Conservation (phyloP, 108 stramenopile genomes). For the Nitzschia palea region DNA sequence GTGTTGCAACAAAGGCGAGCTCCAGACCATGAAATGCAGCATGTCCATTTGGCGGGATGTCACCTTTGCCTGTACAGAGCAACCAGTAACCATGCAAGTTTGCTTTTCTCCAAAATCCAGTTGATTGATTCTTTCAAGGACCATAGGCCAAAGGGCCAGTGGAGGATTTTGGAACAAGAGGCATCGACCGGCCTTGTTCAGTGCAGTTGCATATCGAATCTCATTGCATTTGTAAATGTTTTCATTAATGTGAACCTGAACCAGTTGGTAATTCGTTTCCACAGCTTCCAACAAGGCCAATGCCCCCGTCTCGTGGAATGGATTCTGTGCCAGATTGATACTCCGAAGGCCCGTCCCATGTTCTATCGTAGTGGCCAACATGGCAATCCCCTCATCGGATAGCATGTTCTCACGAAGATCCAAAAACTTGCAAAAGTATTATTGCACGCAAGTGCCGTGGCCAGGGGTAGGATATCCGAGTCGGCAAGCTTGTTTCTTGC, state of each 20-base stretch:
- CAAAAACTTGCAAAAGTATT: background rate
- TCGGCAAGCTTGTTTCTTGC: constrained; percentile 19
- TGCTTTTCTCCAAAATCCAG: background rate
- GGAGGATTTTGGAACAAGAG: constrained; percentile 7
- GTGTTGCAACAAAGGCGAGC: background rate
- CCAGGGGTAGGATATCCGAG: background rate
- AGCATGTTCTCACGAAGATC: constrained; percentile 18
- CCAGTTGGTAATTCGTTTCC: constrained; percentile 1
- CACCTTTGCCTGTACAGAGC: background rate
- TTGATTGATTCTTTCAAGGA: background rate
- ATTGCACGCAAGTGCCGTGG: constrained; percentile 1
- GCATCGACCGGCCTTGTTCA: constrained; percentile 17
- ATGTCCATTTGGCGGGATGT: background rate
- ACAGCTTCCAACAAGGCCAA: constrained; percentile 12
- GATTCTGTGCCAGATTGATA: constrained; percentile 8
- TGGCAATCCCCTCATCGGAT: constrained; percentile 3
- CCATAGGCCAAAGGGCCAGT: constrained; percentile 13
- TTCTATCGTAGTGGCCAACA: background rate
- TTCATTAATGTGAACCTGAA: constrained; percentile 3
- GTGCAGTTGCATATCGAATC: constrained; percentile 7
- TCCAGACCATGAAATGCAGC: background rate
- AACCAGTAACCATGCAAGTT: background rate
- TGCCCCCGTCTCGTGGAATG: constrained; percentile 5
- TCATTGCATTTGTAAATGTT: background rate
- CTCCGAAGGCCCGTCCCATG: background rate